Evolutionary conservation across 352 stramenopile species (phyloP).

Genomic region (Pythium insidiosum): DNA sequence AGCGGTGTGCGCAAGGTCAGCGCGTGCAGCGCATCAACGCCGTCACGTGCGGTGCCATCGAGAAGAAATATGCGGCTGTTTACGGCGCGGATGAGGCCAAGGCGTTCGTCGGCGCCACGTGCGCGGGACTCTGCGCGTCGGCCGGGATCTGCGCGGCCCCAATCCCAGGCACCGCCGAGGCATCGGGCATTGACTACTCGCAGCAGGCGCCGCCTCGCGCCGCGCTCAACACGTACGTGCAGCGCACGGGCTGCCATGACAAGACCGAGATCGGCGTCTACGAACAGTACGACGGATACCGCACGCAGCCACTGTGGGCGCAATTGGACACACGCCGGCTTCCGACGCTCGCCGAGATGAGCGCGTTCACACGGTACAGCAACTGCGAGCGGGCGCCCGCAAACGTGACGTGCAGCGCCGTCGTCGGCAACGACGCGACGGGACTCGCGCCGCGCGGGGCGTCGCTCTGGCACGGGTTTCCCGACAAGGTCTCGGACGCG

Average conservation of each 20-base stretch:
- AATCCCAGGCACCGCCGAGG: conserved; percentile 43
- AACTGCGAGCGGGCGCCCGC: conserved; percentile 33
- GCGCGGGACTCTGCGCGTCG: conserved; percentile 23
- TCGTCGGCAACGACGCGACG: conserved; percentile 46
- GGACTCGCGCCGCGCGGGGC: conserved; percentile 32
- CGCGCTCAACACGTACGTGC: conserved; percentile 27
- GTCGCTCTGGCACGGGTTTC: conserved; percentile 39
- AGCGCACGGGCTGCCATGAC: conserved; percentile 45
- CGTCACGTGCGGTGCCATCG: conserved; percentile 18
- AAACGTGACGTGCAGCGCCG: conserved; percentile 51
- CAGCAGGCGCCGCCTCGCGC: conserved; percentile 15
- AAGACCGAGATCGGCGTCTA: conserved; percentile 46
- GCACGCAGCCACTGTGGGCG: conserved; percentile 26
- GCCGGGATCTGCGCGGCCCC: conserved; percentile 44
- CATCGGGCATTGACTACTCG: conserved; percentile 43
- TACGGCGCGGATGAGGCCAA: conserved; percentile 21
- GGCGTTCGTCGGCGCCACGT: conserved; percentile 25
- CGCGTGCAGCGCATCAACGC: conserved; percentile 22
- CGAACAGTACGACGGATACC: conserved; percentile 39
- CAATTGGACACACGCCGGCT: conserved; percentile 31
- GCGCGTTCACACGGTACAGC: conserved; percentile 35
- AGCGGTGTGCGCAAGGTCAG: conserved; percentile 16
- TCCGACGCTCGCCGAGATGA: conserved; percentile 38
- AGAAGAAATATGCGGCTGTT: conserved; percentile 14
- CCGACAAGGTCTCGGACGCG: conserved; percentile 24